These are phyloP conservation scores for Musa beccarii DNA, from an alignment of 176 grass and related monocot species.

Conservation along the genomic window DNA sequence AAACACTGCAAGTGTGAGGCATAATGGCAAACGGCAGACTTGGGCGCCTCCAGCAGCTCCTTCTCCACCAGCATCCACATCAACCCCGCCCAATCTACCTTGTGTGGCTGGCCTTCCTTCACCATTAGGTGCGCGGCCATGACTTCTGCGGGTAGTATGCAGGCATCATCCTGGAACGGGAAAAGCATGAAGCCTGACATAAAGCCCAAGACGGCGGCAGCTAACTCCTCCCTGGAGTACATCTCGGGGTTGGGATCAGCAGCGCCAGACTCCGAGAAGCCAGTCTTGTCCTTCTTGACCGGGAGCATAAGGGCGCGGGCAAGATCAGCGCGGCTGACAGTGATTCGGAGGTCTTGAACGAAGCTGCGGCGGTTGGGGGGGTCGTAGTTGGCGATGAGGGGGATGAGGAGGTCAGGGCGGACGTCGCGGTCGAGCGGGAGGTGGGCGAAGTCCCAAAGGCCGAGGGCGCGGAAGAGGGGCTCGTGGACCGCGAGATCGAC, in stretches of 20 bases:
- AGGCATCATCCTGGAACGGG: constrained; percentile 51
- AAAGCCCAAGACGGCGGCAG: constrained; percentile 33
- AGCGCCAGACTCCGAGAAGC: neutral
- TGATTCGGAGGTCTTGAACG: constrained; percentile 39
- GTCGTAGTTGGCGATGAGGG: constrained; percentile 69
- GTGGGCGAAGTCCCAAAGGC: constrained; percentile 56
- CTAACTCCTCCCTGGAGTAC: constrained; percentile 31
- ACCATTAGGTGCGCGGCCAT: constrained; percentile 44
- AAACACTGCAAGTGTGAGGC: constrained; percentile 64
- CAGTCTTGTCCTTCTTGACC: constrained; percentile 27
- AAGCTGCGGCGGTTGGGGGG: constrained; percentile 43
- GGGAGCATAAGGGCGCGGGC: constrained; percentile 53
- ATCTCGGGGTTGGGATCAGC: constrained; percentile 12
- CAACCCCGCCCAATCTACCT: constrained; percentile 70
- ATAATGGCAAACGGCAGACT: constrained; percentile 52
- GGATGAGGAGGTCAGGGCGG: constrained; percentile 47
- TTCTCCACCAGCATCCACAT: constrained; percentile 83
- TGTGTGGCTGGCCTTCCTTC: constrained; percentile 49
- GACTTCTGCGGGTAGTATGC: constrained; percentile 58
- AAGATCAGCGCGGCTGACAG: constrained; percentile 44
- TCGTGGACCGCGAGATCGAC: constrained; percentile 32
- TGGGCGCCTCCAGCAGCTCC: constrained; percentile 55
- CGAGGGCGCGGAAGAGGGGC: constrained; percentile 47
- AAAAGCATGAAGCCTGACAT: constrained; percentile 55
- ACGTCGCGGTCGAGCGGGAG: constrained; percentile 29